Evolutionary conservation across 2,329 filamentous ascomycete genomes (phyloP), one percentile per base, ranked within the genome.

Genomic region (Penicillium sp.): DNA sequence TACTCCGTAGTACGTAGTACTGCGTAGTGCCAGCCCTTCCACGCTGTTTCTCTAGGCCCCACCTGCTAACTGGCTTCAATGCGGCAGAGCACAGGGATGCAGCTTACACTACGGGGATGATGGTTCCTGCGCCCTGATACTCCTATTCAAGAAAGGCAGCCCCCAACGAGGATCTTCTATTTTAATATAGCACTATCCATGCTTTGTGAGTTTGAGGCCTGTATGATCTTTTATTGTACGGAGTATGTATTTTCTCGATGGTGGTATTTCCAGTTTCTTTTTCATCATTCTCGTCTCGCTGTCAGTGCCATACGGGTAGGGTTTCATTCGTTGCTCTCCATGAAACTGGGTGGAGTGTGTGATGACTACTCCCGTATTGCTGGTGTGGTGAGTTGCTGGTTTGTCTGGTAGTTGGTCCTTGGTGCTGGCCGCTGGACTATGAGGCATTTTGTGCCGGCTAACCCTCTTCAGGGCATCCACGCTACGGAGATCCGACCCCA

Each of bases 391-490:
- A 64, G 59, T 64, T 52, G 35, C 10, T 40, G 45, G 42, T 25
- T 25, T 51, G 46, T 33, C 30, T 33, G 30, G 30, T 33, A 52
- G 62, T 28, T 60, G 58, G 63, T 55, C 43, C 11, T 33, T 52
- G 35, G n/a, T 40, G 45, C 37, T 25, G 46, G 46, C 30, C 45
- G 58, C 37, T 54, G 58, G 28, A 60, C 59, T 68, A 68, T 68
- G 66, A 68, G 66, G 66, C 60, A 68, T 68, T 68, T 68, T 63
- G 57, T 66, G 64, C 58, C 55, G 55, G 25, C 63, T 63, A 65
- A 62, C 48, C 65, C 57, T 14, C 42, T 61, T 65, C 59, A 63
- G 60, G 61, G 55, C 60, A 53, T 25, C 58, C 61, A 25, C 48
- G 37, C 55, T 54, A 38, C 19, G 28, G 22, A 37, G 11, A 7